phyloP scores from a whole-genome alignment of 495 filamentous ascomycete species.

The Pseudevernia furfuracea region DNA sequence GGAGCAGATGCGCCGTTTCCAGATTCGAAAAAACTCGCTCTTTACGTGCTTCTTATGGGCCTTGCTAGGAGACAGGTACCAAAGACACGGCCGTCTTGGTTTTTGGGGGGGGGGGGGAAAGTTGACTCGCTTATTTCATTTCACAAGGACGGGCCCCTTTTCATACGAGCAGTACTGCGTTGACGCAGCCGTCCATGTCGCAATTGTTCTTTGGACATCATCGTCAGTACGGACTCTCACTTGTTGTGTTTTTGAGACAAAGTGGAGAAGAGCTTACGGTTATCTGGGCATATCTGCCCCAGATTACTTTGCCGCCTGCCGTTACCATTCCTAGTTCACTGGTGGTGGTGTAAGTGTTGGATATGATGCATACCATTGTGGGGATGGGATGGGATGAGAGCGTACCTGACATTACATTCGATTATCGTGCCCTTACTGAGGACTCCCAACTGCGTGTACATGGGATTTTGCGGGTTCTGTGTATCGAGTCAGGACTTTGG shows the following conservation, averaged over 20 bases:
- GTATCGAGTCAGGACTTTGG: neutral
- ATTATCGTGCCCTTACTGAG: conserved; percentile 90
- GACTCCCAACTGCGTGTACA: conserved; percentile 87
- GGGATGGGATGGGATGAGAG: neutral
- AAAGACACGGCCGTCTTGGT: no score
- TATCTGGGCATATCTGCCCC: conserved; percentile 79
- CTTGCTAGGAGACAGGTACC: no score
- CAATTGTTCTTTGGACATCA: conserved; percentile 57
- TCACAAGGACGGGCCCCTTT: no score
- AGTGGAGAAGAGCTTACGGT: conserved; percentile 29
- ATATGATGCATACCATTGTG: neutral
- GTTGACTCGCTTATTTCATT: no score
- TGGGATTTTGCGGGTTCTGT: conserved; percentile 18
- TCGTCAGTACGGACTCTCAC: neutral
- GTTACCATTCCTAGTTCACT: conserved; percentile 84
- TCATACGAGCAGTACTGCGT: conserved; percentile 42
- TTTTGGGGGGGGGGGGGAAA: no score
- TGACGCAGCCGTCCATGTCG: conserved; percentile 74
- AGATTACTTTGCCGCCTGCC: conserved; percentile 85
- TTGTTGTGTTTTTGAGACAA: neutral
- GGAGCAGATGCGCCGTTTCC: no score
- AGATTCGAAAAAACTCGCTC: no score
- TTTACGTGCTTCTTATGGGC: no score
- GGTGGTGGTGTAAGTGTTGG: neutral
- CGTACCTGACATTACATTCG: conserved; percentile 78